phyloP scores from a whole-genome alignment of 208 protist species.

The Crithidia expoeki region DNA sequence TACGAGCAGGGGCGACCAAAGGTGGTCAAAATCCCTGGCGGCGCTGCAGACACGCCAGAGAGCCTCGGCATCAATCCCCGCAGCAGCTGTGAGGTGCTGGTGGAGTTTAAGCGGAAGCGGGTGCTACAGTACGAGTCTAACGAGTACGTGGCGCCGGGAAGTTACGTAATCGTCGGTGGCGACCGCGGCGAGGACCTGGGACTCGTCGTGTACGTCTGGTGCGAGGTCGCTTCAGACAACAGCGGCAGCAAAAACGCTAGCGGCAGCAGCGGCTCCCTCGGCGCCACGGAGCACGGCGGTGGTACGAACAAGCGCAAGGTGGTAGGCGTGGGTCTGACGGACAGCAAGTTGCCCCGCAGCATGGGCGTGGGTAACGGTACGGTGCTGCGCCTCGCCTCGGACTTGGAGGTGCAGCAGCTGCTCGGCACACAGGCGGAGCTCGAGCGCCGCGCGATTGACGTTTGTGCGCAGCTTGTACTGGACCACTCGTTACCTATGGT shows the following conservation, averaged over 20 bases:
- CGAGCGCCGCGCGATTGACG: conserved; percentile 81
- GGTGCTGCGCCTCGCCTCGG: conserved; percentile 69
- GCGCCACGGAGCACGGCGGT: conserved; percentile 5
- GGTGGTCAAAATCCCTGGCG: conserved; percentile 47
- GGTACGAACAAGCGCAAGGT: conserved; percentile 29
- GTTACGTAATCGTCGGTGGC: conserved; percentile 85
- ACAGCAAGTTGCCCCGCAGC: conserved; percentile 56
- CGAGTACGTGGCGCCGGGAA: conserved; percentile 73
- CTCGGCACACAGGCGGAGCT: conserved; percentile 78
- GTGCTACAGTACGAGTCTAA: conserved; percentile 84
- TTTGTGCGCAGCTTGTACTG: conserved; percentile 76
- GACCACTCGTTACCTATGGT: conserved; percentile 87
- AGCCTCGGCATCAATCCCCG: conserved; percentile 56
- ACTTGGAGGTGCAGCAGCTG: conserved; percentile 71
- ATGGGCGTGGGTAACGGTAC: conserved; percentile 82
- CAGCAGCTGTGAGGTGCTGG: conserved; percentile 83
- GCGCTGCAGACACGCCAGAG: conserved; percentile 45
- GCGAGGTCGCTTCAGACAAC: conserved; percentile 42
- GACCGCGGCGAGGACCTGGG: conserved; percentile 90
- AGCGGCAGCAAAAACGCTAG: conserved; percentile 1
- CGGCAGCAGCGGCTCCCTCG: conserved; percentile 3
- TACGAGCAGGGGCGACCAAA: conserved; percentile 72
- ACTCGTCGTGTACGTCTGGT: conserved; percentile 86
- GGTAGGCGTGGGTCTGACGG: conserved; percentile 59
- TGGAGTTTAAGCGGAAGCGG: conserved; percentile 91